These are phyloP conservation scores for Calcarisporium arbuscula DNA, from an alignment of 2,329 filamentous ascomycete genomes.

Conservation along the genomic window DNA sequence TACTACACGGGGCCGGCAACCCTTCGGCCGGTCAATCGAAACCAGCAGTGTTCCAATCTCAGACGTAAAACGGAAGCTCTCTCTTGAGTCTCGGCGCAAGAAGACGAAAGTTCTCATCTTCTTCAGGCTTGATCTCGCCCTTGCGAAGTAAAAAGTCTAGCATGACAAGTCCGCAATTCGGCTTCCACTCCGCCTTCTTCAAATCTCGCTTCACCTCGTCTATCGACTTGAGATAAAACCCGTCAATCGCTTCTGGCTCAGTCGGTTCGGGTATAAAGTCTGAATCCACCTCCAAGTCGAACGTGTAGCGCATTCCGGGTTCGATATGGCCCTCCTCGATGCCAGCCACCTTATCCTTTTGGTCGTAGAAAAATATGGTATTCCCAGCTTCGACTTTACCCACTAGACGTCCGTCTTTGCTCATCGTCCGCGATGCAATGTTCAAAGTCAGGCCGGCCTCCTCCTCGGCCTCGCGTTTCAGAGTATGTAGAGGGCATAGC, in stretches of 20 bases:
- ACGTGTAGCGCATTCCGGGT: constrained; percentile 30
- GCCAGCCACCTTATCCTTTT: constrained; percentile 23
- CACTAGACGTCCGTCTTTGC: constrained; percentile 10
- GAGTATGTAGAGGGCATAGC: constrained; percentile 19
- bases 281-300: constrained; percentile 24
- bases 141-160: constrained; percentile 28
- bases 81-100: constrained; percentile 17
- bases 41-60: too few relatives aligned
- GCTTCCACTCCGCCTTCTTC: constrained; percentile 24
- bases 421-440: constrained; percentile 14
- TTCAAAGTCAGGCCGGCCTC: constrained; percentile 25
- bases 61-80: constrained; percentile 20
- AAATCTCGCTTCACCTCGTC: constrained; percentile 23
- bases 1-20: too few relatives aligned
- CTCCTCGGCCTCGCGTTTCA: constrained; percentile 26
- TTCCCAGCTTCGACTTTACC: constrained; percentile 17
- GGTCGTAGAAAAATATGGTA: constrained; percentile 27
- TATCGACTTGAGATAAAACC: constrained; percentile 20
- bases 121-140: constrained; percentile 16
- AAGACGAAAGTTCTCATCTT: constrained; percentile 15
- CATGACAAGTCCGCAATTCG: constrained; percentile 34
- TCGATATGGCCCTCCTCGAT: constrained; percentile 26
- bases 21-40: too few relatives aligned
- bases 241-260: constrained; percentile 21
- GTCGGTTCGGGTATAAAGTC: constrained; percentile 15